Base-by-base conservation (phyloP, 768 basidiomycete genomes). In the Plicaturopsis crispa region DNA sequence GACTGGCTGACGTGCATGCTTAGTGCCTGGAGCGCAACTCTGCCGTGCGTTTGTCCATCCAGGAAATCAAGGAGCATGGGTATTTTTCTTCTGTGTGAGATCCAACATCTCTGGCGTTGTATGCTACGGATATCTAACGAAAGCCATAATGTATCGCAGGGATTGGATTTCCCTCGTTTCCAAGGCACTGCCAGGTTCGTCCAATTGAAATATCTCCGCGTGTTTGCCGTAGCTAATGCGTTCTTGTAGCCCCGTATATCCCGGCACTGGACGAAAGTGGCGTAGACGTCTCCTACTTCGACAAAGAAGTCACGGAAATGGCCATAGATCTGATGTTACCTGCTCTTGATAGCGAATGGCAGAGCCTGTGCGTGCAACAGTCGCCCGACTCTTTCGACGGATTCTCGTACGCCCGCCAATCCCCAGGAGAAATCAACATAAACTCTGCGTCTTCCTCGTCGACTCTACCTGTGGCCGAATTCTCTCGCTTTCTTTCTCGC, bases 1-100 rank as follows among this genome's bases (percentile, higher is more conserved):
- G 31, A 36, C 19, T 11, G 4, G 14, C 5, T 32, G 16, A 31
- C 26, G 36, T 35, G 22, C 35, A 36, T 31, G 30, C 11, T 12
- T 50, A 78, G 76, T 79, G 76, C 42, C 51, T 78, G 13, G 69
- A 78, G 54, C 66, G 70, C 17, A 79, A 80, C 50, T 67, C 78
- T 11, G 52, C 59, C 3, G 47, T 72, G 18, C 70, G 77, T 24
- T 51, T 62, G 36, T 56, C 54, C 38, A 62, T 69, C 31, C 43
- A 56, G 13, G 52, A 58, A 11, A 63, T 77, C 32, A 70, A 61
- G 48, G 50, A 47, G 8, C 76, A 80, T 50, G 40, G 51, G 11
- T 78, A 73, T 49, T 78, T 80, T 46, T 46, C 54, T 6, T 49
- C 54, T 3, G 57, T 69, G 78, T 78, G 51, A 36, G 75, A 60